Evolutionary conservation across 2,329 filamentous ascomycete genomes (phyloP).

Genomic region (Daldinia sp.): DNA sequence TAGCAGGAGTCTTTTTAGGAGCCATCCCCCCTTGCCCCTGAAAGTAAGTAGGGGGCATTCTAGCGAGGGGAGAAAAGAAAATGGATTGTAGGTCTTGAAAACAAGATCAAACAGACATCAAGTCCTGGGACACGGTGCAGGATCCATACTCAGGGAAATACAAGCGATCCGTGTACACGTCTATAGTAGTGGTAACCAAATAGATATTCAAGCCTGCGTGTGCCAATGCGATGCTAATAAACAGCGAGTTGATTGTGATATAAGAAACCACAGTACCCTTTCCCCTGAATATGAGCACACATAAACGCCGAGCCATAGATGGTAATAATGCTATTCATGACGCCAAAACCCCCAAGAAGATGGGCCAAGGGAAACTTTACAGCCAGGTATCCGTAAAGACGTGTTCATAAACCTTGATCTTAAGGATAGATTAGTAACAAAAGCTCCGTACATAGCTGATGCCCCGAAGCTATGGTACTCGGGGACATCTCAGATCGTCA

Average conservation of each 20-base stretch:
- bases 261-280: neutral
- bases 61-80: neutral
- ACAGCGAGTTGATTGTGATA: neutral
- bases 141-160: neutral
- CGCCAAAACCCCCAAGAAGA: constrained; percentile 4
- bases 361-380: constrained; percentile 3
- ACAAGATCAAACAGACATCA: neutral
- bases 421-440: constrained; percentile 1
- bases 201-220: constrained; percentile 10
- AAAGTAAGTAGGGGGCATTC: neutral
- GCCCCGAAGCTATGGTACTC: neutral
- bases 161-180: neutral
- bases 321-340: constrained; percentile 17
- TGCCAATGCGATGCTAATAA: constrained; percentile 7
- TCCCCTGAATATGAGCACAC: constrained; percentile 9
- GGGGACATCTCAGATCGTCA: neutral
- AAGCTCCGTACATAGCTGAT: constrained; percentile 1
- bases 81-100: neutral
- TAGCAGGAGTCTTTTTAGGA: neutral
- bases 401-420: constrained; percentile 12
- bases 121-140: neutral
- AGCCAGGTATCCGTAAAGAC: constrained; percentile 11
- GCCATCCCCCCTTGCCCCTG: neutral
- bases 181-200: neutral
- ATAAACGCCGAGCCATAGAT: constrained; percentile 16